Evolutionary conservation across 2,329 filamentous ascomycete genomes (phyloP), one percentile per base, ranked within the genome.

Genomic region (Fusarium lyarnte): DNA sequence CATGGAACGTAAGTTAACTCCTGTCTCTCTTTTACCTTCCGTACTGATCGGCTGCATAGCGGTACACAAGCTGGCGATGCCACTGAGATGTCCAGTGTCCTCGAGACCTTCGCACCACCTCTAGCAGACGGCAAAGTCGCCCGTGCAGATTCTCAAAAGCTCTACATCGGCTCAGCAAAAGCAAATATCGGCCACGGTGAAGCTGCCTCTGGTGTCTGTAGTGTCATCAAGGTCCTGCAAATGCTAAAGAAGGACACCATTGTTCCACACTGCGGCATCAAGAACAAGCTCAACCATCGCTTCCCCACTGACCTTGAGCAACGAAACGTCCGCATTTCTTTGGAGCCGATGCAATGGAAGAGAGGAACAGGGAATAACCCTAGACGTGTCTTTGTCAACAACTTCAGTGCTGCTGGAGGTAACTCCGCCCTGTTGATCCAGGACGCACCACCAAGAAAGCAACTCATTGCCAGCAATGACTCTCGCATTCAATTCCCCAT

Each of bases 1-100:
- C 94, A 97, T 79, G 94, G 94, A 43, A 72, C 69, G 68, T 63
- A 25, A 70, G 67, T 62, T 11, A 9, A 17, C 0, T n/a, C 3
- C 7, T 5, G 13, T 6, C 10, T 12, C 2, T 2, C 3, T 2
- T 17, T 6, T 12, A 5, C 5, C 1, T 31, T 2, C 23, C 2
- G 2, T 31, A 17, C 45, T 47, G 3, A 47, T n/a, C 14, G 7
- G 1, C 0, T 31, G 0, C 7, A 31, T 13, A 47, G 45, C 21
- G 45, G 45, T 5, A 47, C 45, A 14, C 94, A 97, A 80, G 94
- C 93, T 41, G 94, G 94, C 62, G 94, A 97, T 77, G 91, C 90
- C 5, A 92, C 90, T 3, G 94, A 97, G 79, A 95, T 96, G 92
- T 85, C 88, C 2, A 94, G 92, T 0, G 93, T 97, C 49, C 89